A percentile compares a stretch with the other conserved stretches of the same genome.
phyloP scores from a whole-genome alignment of 148 eudicot genomes.

The Vaccinium corymbosum region DNA sequence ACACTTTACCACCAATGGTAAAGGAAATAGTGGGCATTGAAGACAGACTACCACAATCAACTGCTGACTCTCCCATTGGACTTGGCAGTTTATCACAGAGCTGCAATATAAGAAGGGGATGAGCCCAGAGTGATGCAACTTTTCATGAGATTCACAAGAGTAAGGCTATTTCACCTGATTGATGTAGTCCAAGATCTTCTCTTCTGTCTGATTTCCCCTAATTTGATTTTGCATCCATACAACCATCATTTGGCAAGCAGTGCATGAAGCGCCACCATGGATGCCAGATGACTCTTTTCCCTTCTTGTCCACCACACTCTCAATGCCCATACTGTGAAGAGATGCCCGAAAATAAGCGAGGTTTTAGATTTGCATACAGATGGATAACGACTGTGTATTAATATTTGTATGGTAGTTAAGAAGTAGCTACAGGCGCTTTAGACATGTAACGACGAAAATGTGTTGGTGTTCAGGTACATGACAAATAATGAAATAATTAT shows the following conservation, averaged over 20 bases:
- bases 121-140: constrained; percentile 7
- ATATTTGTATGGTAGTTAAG: neutral
- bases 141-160: neutral
- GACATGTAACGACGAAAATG: neutral
- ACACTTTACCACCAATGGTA: constrained; percentile 72
- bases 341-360: neutral
- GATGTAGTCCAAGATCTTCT: constrained; percentile 61
- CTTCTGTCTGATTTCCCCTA: constrained; percentile 60
- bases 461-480: neutral
- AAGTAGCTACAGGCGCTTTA: neutral
- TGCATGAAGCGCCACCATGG: constrained; percentile 45
- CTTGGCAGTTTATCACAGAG: constrained; percentile 80
- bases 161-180: constrained; percentile 43
- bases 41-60: constrained; percentile 63
- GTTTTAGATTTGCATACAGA: neutral
- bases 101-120: constrained; percentile 37
- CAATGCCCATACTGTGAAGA: constrained; percentile 61
- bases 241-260: constrained; percentile 80
- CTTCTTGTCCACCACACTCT: constrained; percentile 71
- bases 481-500: neutral
- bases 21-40: constrained; percentile 74
- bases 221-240: constrained; percentile 88
- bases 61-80: constrained; percentile 88
- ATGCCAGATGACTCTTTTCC: constrained; percentile 38
- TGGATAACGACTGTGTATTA: neutral